Conservation (phyloP, 1,284 basidiomycete species). For the Phylloboletellus chloephorus region DNA sequence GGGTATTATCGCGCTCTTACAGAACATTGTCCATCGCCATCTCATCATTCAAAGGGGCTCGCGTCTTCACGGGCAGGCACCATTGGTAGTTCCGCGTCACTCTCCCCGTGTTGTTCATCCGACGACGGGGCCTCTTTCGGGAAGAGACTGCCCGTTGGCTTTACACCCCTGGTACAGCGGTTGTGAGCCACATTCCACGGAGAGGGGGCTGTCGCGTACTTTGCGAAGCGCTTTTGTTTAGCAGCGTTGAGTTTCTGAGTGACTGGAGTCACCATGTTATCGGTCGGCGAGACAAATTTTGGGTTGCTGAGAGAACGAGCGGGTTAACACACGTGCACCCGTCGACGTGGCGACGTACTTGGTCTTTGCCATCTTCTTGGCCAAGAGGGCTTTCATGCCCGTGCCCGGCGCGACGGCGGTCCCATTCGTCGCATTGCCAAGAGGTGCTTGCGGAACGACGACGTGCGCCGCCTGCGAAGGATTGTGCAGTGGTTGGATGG, state of each 20-base stretch:
- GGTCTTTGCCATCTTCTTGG: constrained; percentile 82
- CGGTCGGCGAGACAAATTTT: constrained; percentile 83
- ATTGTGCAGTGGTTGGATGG: constrained; percentile 79
- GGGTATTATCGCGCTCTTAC: constrained; percentile 28
- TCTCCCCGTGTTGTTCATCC: constrained; percentile 38
- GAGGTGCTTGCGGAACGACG: constrained; percentile 71
- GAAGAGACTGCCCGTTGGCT: constrained; percentile 57
- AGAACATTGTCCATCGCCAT: constrained; percentile 8
- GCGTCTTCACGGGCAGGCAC: constrained; percentile 41
- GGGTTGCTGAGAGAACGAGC: constrained; percentile 50
- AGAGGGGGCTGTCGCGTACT: constrained; percentile 48
- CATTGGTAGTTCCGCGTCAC: constrained; percentile 24
- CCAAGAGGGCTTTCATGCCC: constrained; percentile 82
- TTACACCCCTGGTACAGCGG: constrained; percentile 41
- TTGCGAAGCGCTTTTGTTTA: constrained; percentile 87
- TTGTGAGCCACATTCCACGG: constrained; percentile 8
- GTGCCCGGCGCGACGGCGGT: constrained; percentile 57
- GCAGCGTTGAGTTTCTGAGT: constrained; percentile 84
- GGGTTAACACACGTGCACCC: constrained; percentile 4
- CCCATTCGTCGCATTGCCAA: constrained; percentile 57
- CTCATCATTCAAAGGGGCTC: constrained; percentile 49
- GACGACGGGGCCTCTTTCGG: constrained; percentile 36
- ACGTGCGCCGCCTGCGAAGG: constrained; percentile 75
- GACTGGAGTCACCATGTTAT: constrained; percentile 87
- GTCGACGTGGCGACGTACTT: constrained; percentile 47